Evolutionary conservation across 768 basidiomycete species (phyloP).

Genomic region (Tephrocybe sp.): DNA sequence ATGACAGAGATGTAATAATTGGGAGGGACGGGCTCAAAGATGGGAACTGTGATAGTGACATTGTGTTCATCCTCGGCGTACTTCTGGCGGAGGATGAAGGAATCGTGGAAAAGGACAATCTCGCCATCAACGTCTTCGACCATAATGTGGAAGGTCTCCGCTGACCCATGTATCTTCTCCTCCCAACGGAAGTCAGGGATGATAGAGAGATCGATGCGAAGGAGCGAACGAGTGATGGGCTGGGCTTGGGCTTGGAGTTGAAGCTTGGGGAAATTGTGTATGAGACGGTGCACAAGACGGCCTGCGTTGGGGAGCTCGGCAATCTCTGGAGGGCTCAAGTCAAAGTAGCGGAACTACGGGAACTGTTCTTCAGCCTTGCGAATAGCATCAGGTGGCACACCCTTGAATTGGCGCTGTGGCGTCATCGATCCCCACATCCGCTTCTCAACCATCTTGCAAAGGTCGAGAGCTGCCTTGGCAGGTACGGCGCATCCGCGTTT

Average conservation of each 20-base stretch:
- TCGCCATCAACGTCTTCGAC: constrained; percentile 99
- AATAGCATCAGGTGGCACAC: constrained; percentile 80
- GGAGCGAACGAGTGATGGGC: constrained; percentile 90
- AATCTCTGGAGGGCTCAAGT: constrained; percentile 86
- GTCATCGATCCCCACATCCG: constrained; percentile 97
- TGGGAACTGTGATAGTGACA: constrained; percentile 91
- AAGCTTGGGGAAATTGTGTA: constrained; percentile 95
- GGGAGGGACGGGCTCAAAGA: constrained; percentile 96
- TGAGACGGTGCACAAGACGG: constrained; percentile 84
- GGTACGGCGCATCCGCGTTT: constrained; percentile 98
- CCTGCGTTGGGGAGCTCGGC: constrained; percentile 96
- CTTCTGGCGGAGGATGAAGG: constrained; percentile 86
- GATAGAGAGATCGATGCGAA: constrained; percentile 91
- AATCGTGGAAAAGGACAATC: constrained; percentile 91
- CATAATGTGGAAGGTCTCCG: constrained; percentile 89
- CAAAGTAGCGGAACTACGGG: constrained; percentile 80
- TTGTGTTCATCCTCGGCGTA: constrained; percentile 94
- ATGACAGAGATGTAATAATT: constrained; percentile 97
- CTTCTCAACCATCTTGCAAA: constrained; percentile 96
- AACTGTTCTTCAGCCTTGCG: constrained; percentile 97
- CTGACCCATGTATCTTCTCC: constrained; percentile 83
- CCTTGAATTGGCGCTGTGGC: constrained; percentile 92
- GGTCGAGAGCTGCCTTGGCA: constrained; percentile 83
- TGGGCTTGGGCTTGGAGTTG: constrained; percentile 95
- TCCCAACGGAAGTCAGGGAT: constrained; percentile 99